Percentiles rank a stretch among this genome's conserved stretches.
These are phyloP conservation scores for Mollisiaceae sp. DNA, from an alignment of 2,329 filamentous ascomycete species.

Conservation along the genomic window DNA sequence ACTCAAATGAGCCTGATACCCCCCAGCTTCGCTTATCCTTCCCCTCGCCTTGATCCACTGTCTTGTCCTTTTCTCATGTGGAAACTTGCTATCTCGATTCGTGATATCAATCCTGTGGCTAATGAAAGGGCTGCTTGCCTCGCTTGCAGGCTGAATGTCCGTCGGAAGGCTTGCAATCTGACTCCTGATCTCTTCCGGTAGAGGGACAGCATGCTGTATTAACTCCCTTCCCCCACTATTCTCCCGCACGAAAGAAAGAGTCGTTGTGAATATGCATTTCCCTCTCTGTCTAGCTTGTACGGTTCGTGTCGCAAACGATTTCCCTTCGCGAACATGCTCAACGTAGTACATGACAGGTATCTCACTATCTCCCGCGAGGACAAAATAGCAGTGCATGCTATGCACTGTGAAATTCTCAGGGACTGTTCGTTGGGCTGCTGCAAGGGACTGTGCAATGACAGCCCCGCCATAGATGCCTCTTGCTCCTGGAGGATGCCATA, in stretches of 20 bases:
- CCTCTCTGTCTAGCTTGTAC: constrained; percentile 94
- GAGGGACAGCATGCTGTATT: constrained; percentile 68
- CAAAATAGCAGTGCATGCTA: constrained; percentile 99
- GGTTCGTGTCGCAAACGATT: constrained; percentile 87
- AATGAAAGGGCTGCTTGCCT: constrained; percentile 57
- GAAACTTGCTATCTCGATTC: constrained; percentile 56
- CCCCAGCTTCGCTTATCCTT: constrained; percentile 72
- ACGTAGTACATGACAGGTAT: constrained; percentile 95
- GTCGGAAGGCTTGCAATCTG: constrained; percentile 39
- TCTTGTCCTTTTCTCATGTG: constrained; percentile 70
- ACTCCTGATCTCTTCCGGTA: constrained; percentile 54
- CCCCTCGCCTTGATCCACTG: constrained; percentile 80
- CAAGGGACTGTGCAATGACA: constrained; percentile 89
- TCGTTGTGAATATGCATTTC: constrained; percentile 92
- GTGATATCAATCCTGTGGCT: constrained; percentile 60
- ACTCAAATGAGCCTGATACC: constrained; percentile 79
- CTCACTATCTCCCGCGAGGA: constrained; percentile 83
- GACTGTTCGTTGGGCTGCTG: constrained; percentile 88
- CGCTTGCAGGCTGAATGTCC: constrained; percentile 46
- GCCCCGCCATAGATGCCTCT: constrained; percentile 93
- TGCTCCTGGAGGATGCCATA: constrained; percentile 92
- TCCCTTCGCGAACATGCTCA: constrained; percentile 88
- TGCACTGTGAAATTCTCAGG: constrained; percentile 81
- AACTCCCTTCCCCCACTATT: constrained; percentile 56
- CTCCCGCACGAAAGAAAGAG: constrained; percentile 82